A percentile compares a stretch with the other conserved stretches of the same genome.
These are phyloP conservation scores for Geum urbanum DNA, from an alignment of 306 rosid species.

Conservation along the genomic window DNA sequence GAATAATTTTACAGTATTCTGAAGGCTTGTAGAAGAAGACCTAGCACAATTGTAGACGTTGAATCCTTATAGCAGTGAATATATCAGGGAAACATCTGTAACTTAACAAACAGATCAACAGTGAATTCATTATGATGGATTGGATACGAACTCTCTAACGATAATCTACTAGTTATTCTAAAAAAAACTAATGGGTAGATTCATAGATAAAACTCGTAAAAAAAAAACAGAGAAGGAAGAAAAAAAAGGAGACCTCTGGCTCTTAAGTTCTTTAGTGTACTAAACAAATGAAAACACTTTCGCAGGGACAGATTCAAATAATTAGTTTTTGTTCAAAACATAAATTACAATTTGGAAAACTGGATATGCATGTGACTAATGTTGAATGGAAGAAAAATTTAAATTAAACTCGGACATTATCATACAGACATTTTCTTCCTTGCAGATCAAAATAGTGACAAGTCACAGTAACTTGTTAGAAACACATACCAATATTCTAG, in stretches of 20 bases:
- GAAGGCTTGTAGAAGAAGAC: neutral
- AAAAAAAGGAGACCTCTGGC: no score
- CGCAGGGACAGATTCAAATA: neutral
- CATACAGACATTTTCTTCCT: neutral
- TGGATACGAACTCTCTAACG: neutral
- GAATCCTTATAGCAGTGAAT: no score
- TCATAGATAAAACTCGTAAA: neutral
- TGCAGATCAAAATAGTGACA: neutral
- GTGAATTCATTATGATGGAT: neutral
- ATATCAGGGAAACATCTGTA: neutral
- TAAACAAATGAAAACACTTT: neutral
- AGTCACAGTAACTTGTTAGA: conserved; percentile 23
- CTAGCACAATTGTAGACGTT: no score
- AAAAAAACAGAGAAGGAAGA: neutral
- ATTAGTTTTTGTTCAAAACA: no score
- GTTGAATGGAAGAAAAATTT: no score
- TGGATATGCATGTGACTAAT: no score
- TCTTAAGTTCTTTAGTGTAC: neutral
- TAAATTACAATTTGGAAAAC: no score
- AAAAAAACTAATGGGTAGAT: neutral
- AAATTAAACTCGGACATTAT: neutral
- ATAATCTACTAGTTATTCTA: neutral
- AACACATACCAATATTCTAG: conserved; percentile 64
- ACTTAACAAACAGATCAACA: neutral
- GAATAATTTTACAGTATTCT: neutral